Evolutionary conservation across 345 rosid species (phyloP).

Genomic region (Aurinia saxatilis): DNA sequence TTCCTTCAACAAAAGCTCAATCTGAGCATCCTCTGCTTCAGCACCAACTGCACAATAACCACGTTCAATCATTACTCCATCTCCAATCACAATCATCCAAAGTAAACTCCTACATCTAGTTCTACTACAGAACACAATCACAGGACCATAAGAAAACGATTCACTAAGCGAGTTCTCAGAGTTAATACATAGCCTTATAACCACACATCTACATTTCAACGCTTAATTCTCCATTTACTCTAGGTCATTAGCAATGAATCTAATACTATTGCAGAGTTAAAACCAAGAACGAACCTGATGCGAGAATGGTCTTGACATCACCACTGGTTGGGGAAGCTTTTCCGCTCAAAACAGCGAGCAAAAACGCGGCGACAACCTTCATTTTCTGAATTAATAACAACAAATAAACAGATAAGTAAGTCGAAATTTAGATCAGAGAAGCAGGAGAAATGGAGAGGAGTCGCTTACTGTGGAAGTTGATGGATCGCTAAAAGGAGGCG

Average conservation of each 20-base stretch:
- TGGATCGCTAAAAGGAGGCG: slow-evolving; percentile 4
- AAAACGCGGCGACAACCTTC: slow-evolving; percentile 75
- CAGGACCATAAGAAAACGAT: too few relatives aligned
- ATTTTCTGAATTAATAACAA: slow-evolving; percentile 23
- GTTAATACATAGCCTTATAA: too few relatives aligned
- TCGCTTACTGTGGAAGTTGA: neutral
- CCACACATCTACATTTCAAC: too few relatives aligned
- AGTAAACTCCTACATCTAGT: neutral
- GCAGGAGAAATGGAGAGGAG: neutral
- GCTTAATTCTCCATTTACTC: too few relatives aligned
- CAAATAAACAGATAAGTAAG: neutral
- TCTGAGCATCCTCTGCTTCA: slow-evolving; percentile 50
- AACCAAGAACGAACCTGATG: slow-evolving; percentile 40
- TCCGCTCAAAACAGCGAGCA: slow-evolving; percentile 71
- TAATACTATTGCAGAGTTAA: too few relatives aligned
- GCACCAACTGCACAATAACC: slow-evolving; percentile 49
- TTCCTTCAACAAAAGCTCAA: slow-evolving; percentile 54
- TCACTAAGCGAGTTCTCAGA: too few relatives aligned
- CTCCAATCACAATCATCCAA: neutral
- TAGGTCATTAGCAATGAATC: too few relatives aligned
- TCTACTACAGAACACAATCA: too few relatives aligned
- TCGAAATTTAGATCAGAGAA: neutral
- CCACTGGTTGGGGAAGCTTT: slow-evolving; percentile 44
- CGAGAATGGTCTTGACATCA: slow-evolving; percentile 56
- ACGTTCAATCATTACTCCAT: neutral